These are phyloP conservation scores for Hygrophorus pudorinus DNA, from an alignment of 768 basidiomycete species.

Conservation along the genomic window DNA sequence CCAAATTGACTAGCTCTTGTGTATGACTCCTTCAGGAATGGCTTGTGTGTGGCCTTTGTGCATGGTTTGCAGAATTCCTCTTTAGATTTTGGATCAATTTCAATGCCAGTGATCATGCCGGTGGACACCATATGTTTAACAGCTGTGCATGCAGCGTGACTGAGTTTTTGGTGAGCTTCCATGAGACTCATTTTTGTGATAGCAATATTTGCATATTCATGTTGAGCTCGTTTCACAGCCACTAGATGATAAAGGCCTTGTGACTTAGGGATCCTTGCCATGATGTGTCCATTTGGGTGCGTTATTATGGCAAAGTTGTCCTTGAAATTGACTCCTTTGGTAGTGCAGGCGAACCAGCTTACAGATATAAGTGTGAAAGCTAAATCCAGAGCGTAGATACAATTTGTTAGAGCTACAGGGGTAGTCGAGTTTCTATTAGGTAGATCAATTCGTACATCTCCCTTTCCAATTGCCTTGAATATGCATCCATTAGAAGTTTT, in stretches of 20 bases:
- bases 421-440: constrained; percentile 13
- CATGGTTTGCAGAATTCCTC: constrained; percentile 20
- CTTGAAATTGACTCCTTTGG: too few species aligned
- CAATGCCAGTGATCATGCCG: constrained; percentile 17
- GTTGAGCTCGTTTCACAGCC: not conserved
- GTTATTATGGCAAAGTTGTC: too few species aligned
- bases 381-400: constrained; percentile 18
- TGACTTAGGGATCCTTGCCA: constrained; percentile 6
- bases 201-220: constrained; percentile 2
- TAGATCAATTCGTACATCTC: constrained; percentile 16
- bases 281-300: not conserved
- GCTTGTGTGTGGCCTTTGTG: constrained; percentile 18
- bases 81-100: constrained; percentile 14
- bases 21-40: constrained; percentile 16
- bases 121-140: constrained; percentile 17
- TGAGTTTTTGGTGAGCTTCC: constrained; percentile 19
- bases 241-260: constrained; percentile 9
- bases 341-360: constrained; percentile 6
- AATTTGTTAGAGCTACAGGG: constrained; percentile 13
- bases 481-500: constrained; percentile 18
- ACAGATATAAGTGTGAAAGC: constrained; percentile 21
- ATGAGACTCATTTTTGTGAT: constrained; percentile 9
- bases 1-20: constrained; percentile 17
- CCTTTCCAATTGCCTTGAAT: constrained; percentile 17
- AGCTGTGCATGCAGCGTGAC: constrained; percentile 16